Percentiles rank a stretch among this genome's conserved stretches.
These are phyloP conservation scores for Suhomyces yuchorum DNA, from an alignment of 1,139 yeast genomes.

Conservation along the genomic window DNA sequence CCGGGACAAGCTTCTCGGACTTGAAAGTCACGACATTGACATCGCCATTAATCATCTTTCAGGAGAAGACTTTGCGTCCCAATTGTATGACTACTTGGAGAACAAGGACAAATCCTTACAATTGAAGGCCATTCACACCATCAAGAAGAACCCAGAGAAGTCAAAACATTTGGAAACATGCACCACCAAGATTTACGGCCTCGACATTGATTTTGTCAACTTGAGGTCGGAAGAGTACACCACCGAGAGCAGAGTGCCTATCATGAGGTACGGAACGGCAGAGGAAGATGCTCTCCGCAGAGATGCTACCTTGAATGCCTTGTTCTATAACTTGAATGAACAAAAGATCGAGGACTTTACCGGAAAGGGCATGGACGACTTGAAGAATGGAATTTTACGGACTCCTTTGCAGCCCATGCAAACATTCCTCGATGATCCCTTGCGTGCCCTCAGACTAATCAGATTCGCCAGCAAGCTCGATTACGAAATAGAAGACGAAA, in stretches of 20 bases:
- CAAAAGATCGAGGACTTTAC: constrained; percentile 82
- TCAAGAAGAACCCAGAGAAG: constrained; percentile 90
- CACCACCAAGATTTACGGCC: constrained; percentile 78
- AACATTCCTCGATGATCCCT: constrained; percentile 92
- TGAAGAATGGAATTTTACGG: constrained; percentile 67
- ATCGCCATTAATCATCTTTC: constrained; percentile 83
- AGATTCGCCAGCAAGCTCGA: constrained; percentile 83
- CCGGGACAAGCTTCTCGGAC: constrained; percentile 84
- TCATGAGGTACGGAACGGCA: constrained; percentile 80
- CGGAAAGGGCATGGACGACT: constrained; percentile 68
- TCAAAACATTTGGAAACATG: constrained; percentile 96
- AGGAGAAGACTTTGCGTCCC: constrained; percentile 83
- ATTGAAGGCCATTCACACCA: constrained; percentile 67
- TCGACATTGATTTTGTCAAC: constrained; percentile 91
- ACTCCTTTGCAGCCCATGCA: constrained; percentile 85
- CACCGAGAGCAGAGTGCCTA: constrained; percentile 79
- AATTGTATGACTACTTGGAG: constrained; percentile 57
- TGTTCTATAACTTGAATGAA: constrained; percentile 78
- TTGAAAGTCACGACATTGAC: constrained; percentile 82
- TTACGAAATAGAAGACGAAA: constrained; percentile 61
- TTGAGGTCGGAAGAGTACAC: constrained; percentile 85
- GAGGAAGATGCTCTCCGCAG: constrained; percentile 88
- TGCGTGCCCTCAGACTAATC: constrained; percentile 79
- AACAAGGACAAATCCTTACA: constrained; percentile 42
- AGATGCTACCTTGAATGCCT: constrained; percentile 92